Evolutionary conservation across 345 rosid genomes (phyloP).

Genomic region (Salix dunnii): DNA sequence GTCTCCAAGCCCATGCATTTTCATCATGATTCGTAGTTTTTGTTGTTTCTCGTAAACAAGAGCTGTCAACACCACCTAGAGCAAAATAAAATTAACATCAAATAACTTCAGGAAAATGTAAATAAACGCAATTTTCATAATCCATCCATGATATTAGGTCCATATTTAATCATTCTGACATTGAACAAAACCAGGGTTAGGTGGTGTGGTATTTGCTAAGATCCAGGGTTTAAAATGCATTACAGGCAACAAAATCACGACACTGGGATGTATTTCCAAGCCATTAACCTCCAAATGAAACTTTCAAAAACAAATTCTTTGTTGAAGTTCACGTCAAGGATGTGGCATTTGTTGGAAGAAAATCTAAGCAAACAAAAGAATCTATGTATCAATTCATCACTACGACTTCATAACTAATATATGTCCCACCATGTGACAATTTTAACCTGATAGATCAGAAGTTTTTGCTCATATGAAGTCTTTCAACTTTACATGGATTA

Average conservation of each 20-base stretch:
- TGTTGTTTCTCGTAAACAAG: constrained; percentile 83
- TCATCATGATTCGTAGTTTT: constrained; percentile 82
- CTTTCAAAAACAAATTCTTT: background rate
- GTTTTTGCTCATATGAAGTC: no score
- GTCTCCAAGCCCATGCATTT: constrained; percentile 96
- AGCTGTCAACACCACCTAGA: constrained; percentile 65
- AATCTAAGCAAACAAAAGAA: background rate
- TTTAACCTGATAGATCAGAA: background rate
- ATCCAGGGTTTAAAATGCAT: background rate
- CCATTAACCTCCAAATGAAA: background rate
- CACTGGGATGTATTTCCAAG: background rate
- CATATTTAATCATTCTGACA: background rate
- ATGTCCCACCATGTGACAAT: background rate
- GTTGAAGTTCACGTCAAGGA: background rate
- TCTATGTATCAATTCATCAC: background rate
- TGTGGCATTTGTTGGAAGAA: background rate
- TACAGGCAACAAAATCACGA: background rate
- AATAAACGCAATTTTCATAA: background rate
- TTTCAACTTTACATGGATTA: no score
- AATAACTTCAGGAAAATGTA: background rate
- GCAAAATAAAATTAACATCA: background rate
- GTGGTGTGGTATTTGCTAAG: background rate
- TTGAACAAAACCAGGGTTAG: background rate
- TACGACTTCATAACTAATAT: background rate
- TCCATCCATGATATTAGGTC: background rate